Evolutionary conservation across 352 stramenopile species (phyloP), one percentile per base, ranked within the genome.

Genomic region (Pythium diclinum): DNA sequence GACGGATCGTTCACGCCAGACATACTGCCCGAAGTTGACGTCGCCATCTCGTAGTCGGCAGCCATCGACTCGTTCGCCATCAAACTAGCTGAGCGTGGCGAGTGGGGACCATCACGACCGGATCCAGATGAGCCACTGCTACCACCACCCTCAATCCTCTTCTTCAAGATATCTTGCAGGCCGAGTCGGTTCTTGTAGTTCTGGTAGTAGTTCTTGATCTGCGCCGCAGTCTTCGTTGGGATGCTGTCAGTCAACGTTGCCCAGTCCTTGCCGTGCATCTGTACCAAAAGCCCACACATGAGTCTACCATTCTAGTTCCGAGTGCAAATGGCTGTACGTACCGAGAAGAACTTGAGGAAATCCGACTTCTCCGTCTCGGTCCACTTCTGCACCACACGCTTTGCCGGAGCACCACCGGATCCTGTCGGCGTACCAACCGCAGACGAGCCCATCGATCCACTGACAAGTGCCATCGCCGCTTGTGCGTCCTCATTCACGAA

Each of bases 201-300:
- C 68, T 97, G 90, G 61, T 96, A 97, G 71, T 96, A 97, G 47
- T 96, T 97, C 65, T 97, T 97, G 68, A 97, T 95, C 64, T 96
- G 89, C 3, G 85, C 86, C 17, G 87, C 80, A 0, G 90, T 96
- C 67, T 97, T 97, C 28, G 85, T 92, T 14, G 87, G 88, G 53
- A 97, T 96, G 51, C 77, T 92, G 38, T 94, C 79, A 2, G 87
- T 93, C 7, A 97, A 76, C 33, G 82, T 90, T 10, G 84, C 56
- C 90, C 90, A 97, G 61, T 96, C 87, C 60, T 96, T 97, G 25
- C 89, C 89, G 55, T 89, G 78, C 76, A 92, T 83, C 79, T 87
- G 58, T 2, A 19, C 2, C 30, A 58, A n/a, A n/a, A n/a, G n/a
- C n/a, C n/a, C n/a, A n/a, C n/a, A 3, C 32, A 42, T 57, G 14